Evolutionary conservation across 208 protist species (phyloP).

Genomic region (Trichomonas vaginalis): DNA sequence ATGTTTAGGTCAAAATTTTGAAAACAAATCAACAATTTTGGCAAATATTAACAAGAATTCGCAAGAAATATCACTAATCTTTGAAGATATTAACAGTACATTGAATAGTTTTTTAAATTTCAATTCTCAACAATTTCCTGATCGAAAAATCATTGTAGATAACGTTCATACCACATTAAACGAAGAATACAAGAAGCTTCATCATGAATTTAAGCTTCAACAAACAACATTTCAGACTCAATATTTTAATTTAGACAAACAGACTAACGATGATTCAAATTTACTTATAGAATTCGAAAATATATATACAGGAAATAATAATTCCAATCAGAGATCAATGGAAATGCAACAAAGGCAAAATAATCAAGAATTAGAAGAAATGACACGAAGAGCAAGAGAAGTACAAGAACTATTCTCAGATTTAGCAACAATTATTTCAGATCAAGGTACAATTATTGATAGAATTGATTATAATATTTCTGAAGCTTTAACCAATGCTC

Average conservation of each 20-base stretch:
- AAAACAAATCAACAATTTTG: background rate
- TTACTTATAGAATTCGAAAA: background rate
- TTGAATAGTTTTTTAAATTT: background rate
- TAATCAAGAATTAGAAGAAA: background rate
- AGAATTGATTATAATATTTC: background rate
- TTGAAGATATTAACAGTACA: background rate
- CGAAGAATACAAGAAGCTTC: too few relatives aligned
- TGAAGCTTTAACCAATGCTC: background rate
- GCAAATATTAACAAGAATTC: background rate
- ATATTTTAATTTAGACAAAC: too few relatives aligned
- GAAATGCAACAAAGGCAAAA: background rate
- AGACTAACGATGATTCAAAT: background rate
- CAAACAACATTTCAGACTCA: too few relatives aligned
- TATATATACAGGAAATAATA: background rate
- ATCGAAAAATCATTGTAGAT: too few relatives aligned
- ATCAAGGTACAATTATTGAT: constrained; percentile 13
- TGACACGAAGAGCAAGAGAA: background rate
- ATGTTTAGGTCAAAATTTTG: background rate
- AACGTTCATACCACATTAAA: too few relatives aligned
- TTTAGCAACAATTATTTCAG: background rate
- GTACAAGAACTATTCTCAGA: background rate
- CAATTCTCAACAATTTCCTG: background rate
- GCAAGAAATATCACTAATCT: background rate
- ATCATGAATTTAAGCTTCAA: too few relatives aligned
- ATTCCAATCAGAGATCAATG: background rate